phyloP scores from a whole-genome alignment of 1,284 basidiomycete species.

The Ganoderma resinaceum region DNA sequence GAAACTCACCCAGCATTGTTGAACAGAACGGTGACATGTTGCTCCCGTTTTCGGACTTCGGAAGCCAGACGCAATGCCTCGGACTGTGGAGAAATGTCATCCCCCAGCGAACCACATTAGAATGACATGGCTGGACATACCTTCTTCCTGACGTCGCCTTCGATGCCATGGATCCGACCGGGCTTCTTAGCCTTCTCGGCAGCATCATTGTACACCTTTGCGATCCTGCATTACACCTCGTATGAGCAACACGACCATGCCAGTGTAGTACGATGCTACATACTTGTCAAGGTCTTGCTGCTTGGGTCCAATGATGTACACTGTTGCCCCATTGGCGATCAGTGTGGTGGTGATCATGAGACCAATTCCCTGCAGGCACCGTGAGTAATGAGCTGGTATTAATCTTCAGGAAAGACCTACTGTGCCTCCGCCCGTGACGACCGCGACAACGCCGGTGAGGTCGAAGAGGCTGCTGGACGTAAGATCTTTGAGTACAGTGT shows the following conservation, averaged over 20 bases:
- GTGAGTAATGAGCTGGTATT: background rate
- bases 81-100: slow-evolving; percentile 37
- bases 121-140: slow-evolving; percentile 32
- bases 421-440: slow-evolving; percentile 56
- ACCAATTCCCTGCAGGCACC: slow-evolving; percentile 50
- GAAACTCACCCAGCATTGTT: slow-evolving; percentile 46
- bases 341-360: slow-evolving; percentile 55
- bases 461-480: slow-evolving; percentile 51
- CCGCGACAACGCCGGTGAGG: slow-evolving; percentile 52
- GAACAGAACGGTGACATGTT: slow-evolving; percentile 53
- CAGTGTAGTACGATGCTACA: slow-evolving; percentile 1
- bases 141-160: slow-evolving; percentile 55
- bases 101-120: background rate
- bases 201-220: slow-evolving; percentile 49
- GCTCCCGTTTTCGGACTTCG: slow-evolving; percentile 47
- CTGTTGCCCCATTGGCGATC: slow-evolving; percentile 56
- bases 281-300: slow-evolving; percentile 52
- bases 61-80: slow-evolving; percentile 54
- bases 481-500: slow-evolving; percentile 44
- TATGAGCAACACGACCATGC: background rate
- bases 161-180: slow-evolving; percentile 50
- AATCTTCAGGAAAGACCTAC: slow-evolving; percentile 36
- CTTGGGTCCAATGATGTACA: slow-evolving; percentile 55
- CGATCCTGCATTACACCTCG: slow-evolving; percentile 36
- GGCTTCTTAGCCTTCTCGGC: slow-evolving; percentile 39